A percentile compares a stretch with the other conserved stretches of the same genome.
These are phyloP conservation scores for Backusella australiensis DNA, from an alignment of 192 early-diverging fungal genomes.

Conservation along the genomic window DNA sequence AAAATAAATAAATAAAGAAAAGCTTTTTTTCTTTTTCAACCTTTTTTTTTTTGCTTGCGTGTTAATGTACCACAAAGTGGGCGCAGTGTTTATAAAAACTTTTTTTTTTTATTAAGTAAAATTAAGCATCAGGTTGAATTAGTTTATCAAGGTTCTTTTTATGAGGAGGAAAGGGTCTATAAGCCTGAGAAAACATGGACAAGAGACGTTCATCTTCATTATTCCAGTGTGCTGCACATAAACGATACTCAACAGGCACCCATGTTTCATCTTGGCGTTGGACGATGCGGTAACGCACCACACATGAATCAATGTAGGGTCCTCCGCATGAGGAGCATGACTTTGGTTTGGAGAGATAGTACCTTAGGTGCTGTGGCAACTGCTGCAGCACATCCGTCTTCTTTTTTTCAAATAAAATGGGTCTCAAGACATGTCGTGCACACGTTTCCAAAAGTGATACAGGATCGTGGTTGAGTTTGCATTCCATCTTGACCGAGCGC, in stretches of 20 bases:
- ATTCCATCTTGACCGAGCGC: not conserved
- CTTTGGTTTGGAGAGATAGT: conserved; percentile 57
- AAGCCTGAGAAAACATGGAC: conserved; percentile 47
- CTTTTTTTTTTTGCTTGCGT: not conserved
- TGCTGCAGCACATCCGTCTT: not conserved
- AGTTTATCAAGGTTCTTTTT: not conserved
- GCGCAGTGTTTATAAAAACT: not conserved
- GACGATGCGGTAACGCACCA: conserved; percentile 61
- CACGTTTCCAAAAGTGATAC: conserved; percentile 75
- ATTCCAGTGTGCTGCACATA: conserved; percentile 79
- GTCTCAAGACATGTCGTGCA: conserved; percentile 64
- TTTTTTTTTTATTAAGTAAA: not conserved
- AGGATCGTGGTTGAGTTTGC: conserved; percentile 29
- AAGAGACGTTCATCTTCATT: conserved; percentile 64
- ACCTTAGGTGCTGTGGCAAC: conserved; percentile 55
- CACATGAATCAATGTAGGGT: conserved; percentile 67
- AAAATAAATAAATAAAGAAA: not conserved
- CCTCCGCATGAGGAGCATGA: conserved; percentile 76
- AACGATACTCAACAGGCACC: conserved; percentile 63
- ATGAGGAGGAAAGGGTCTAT: not conserved
- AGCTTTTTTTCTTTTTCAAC: not conserved
- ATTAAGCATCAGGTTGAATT: not conserved
- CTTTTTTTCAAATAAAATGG: not conserved
- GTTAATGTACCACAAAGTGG: not conserved
- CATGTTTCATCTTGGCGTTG: conserved; percentile 53